These are phyloP conservation scores for Cladophialophora carrionii DNA, from an alignment of 2,329 filamentous ascomycete species.

Conservation along the genomic window DNA sequence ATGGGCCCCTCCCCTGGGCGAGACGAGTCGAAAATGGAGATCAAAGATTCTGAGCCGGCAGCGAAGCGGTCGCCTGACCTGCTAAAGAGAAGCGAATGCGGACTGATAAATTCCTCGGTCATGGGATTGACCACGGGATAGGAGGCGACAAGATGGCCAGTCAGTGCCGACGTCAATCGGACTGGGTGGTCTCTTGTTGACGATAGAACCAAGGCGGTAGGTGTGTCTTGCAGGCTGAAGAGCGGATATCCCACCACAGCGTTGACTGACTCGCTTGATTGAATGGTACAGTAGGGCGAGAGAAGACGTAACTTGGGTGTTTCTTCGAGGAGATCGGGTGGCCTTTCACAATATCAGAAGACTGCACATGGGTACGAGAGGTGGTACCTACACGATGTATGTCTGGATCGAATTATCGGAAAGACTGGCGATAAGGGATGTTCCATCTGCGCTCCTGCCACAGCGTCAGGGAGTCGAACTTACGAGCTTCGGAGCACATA, in stretches of 20 bases:
- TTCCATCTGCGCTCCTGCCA: slow-evolving; percentile 59
- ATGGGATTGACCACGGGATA: slow-evolving; percentile 60
- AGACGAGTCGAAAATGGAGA: slow-evolving; percentile 61
- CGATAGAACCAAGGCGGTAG: slow-evolving; percentile 56
- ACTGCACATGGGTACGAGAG: background rate
- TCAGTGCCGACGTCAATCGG: slow-evolving; percentile 59
- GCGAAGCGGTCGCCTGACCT: slow-evolving; percentile 57
- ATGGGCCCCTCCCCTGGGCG: slow-evolving; percentile 54
- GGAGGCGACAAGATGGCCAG: slow-evolving; percentile 52
- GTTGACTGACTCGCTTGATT: slow-evolving; percentile 56
- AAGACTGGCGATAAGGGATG: slow-evolving; percentile 59
- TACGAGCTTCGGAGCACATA: background rate
- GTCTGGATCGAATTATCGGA: slow-evolving; percentile 57
- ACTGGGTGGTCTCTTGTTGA: slow-evolving; percentile 61
- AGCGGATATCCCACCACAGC: slow-evolving; percentile 59
- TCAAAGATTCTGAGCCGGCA: slow-evolving; percentile 58
- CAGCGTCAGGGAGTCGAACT: slow-evolving; percentile 1
- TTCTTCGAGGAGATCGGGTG: slow-evolving; percentile 54
- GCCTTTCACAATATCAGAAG: slow-evolving; percentile 41
- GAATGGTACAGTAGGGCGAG: slow-evolving; percentile 52
- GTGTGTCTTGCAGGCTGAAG: slow-evolving; percentile 57
- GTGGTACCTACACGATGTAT: slow-evolving; percentile 54
- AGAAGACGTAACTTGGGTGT: slow-evolving; percentile 45
- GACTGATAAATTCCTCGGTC: slow-evolving; percentile 61
- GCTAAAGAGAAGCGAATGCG: slow-evolving; percentile 60